These are phyloP conservation scores for Apodospora peruviana DNA, from an alignment of 495 filamentous ascomycete genomes.

Conservation along the genomic window DNA sequence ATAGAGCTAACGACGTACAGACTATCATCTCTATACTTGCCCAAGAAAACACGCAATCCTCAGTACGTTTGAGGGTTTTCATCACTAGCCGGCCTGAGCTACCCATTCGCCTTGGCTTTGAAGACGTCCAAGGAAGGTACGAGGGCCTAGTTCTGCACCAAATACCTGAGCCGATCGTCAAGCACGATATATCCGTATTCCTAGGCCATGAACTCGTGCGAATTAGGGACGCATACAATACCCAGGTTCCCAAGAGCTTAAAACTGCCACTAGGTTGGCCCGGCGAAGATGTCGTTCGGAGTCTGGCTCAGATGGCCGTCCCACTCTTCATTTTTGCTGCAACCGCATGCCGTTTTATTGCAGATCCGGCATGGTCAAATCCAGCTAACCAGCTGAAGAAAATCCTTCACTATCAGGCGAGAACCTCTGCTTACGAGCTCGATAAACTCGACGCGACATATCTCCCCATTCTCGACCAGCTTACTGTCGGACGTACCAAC, in stretches of 20 bases:
- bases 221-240: conserved; percentile 21
- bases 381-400: conserved; percentile 5
- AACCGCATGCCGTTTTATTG: conserved; percentile 34
- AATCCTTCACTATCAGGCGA: conserved; percentile 9
- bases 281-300: conserved; percentile 18
- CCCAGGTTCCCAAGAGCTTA: not conserved
- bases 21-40: conserved; percentile 33
- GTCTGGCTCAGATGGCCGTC: conserved; percentile 30
- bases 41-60: conserved; percentile 4
- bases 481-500: conserved; percentile 16
- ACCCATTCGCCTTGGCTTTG: conserved; percentile 31
- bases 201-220: conserved; percentile 15
- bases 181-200: conserved; percentile 31
- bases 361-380: conserved; percentile 7
- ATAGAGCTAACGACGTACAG: conserved; percentile 32
- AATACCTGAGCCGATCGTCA: conserved; percentile 20
- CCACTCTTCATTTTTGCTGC: conserved; percentile 42
- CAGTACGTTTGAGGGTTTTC: conserved; percentile 16
- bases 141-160: conserved; percentile 27
- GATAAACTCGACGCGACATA: conserved; percentile 23
- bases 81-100: conserved; percentile 41
- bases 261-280: conserved; percentile 33
- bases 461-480: conserved; percentile 3
- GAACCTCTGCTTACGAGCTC: conserved; percentile 11
- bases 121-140: conserved; percentile 18